A percentile compares a stretch with the other conserved stretches of the same genome.
Conservation (phyloP, 352 stramenopile genomes). For the Phytopythium montanum region DNA sequence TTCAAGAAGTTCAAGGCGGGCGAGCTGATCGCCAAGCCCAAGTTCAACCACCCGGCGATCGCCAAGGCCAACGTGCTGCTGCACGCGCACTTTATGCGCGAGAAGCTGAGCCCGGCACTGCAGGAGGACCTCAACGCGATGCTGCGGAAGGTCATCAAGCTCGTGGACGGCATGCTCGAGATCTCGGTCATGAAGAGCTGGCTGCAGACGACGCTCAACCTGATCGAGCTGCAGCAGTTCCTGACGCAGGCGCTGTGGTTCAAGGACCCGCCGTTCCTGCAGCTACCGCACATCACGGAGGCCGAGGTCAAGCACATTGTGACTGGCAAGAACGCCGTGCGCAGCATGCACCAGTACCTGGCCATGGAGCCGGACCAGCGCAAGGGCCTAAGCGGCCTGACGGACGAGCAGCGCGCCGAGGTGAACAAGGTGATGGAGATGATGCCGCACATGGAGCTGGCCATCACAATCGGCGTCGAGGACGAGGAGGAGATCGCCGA, state of each 20-base stretch:
- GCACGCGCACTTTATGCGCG: conserved; percentile 93
- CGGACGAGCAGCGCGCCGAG: conserved; percentile 90
- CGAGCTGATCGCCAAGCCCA: conserved; percentile 81
- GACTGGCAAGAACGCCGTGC: conserved; percentile 89
- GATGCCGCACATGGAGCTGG: conserved; percentile 93
- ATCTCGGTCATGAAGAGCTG: conserved; percentile 96
- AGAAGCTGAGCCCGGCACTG: conserved; percentile 71
- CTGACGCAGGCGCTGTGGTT: conserved; percentile 97
- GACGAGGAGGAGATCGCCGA: conserved; percentile 96
- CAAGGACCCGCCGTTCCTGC: conserved; percentile 88
- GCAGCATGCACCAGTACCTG: conserved; percentile 94
- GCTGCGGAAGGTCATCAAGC: conserved; percentile 92
- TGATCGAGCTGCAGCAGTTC: conserved; percentile 98
- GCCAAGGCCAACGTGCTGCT: conserved; percentile 89
- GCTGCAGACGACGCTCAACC: conserved; percentile 93
- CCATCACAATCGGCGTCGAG: conserved; percentile 88
- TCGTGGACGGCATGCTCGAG: conserved; percentile 99
- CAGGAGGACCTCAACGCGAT: conserved; percentile 93
- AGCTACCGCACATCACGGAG: conserved; percentile 88
- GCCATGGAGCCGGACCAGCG: conserved; percentile 87
- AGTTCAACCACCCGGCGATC: conserved; percentile 84
- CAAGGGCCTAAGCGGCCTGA: conserved; percentile 92
- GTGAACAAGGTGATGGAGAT: conserved; percentile 92
- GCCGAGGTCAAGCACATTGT: conserved; percentile 91
- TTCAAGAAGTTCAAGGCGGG: conserved; percentile 78